phyloP scores from a whole-genome alignment of 2,329 filamentous ascomycete genomes.

The Talaromyces sp. region DNA sequence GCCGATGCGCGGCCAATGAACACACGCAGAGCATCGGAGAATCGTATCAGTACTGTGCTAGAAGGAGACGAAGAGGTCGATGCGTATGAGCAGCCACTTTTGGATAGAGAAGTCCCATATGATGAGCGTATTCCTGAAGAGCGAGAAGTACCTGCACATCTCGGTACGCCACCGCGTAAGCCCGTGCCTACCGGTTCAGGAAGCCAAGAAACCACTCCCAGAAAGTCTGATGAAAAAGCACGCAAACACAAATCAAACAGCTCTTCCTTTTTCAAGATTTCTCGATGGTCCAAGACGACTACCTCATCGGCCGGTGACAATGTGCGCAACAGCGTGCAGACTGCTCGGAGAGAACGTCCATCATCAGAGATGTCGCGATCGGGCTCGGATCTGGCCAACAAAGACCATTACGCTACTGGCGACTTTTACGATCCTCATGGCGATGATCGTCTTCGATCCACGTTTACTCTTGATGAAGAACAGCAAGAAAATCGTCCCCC shows the following conservation, averaged over 20 bases:
- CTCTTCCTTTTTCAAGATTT: constrained; percentile 85
- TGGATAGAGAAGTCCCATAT: constrained; percentile 57
- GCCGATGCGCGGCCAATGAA: constrained; percentile 44
- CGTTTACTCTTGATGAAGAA: constrained; percentile 40
- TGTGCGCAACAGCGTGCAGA: constrained; percentile 62
- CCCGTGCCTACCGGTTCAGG: constrained; percentile 45
- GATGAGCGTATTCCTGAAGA: constrained; percentile 52
- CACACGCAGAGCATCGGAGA: constrained; percentile 59
- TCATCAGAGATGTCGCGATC: constrained; percentile 68
- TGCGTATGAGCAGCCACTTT: constrained; percentile 47
- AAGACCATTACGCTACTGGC: constrained; percentile 55
- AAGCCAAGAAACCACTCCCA: constrained; percentile 78
- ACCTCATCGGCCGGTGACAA: constrained; percentile 79
- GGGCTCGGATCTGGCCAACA: constrained; percentile 67
- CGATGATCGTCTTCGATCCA: constrained; percentile 46
- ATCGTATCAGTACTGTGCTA: constrained; percentile 85
- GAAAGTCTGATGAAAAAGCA: constrained; percentile 60
- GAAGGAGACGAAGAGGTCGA: constrained; percentile 74
- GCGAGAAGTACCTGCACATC: constrained; percentile 42
- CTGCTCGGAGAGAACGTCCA: constrained; percentile 58
- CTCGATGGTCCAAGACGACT: constrained; percentile 95
- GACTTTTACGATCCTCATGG: constrained; percentile 46
- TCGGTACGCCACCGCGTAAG: constrained; percentile 45
- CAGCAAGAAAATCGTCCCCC: constrained; percentile 49
- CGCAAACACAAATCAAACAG: constrained; percentile 86